These are phyloP conservation scores for Oryza glaberrima DNA, from an alignment of 176 grass and related monocot species.

Conservation along the genomic window DNA sequence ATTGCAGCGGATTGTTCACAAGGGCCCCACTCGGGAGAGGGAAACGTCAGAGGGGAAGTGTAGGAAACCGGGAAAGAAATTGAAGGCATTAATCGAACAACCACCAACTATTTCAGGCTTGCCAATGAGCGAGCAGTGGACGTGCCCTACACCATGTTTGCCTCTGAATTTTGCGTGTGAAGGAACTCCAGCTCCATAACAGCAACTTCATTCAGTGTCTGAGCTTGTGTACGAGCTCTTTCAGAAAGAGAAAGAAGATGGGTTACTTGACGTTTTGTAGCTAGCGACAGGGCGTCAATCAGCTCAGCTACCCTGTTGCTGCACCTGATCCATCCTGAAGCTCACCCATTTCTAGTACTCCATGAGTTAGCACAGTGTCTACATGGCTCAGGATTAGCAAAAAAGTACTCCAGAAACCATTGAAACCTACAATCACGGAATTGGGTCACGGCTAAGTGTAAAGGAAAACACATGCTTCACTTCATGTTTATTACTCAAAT, in stretches of 20 bases:
- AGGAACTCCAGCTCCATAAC: not conserved
- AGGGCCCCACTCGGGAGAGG: not conserved
- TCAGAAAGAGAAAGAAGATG: not conserved
- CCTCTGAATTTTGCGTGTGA: not conserved
- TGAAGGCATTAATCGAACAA: slow-evolving; percentile 33
- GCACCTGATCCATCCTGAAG: not conserved
- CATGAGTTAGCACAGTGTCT: not conserved
- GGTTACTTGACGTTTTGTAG: not conserved
- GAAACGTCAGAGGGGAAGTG: not conserved
- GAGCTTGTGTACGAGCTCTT: not conserved
- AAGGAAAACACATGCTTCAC: not conserved
- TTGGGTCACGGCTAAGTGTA: too few species aligned
- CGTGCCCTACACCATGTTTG: not conserved
- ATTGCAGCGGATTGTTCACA: not conserved
- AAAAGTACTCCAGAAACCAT: not conserved
- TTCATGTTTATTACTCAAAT: not conserved
- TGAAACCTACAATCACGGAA: not conserved
- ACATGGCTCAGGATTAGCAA: not conserved
- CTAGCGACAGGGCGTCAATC: not conserved
- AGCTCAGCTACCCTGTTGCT: not conserved
- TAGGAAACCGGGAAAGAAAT: not conserved
- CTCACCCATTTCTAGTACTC: not conserved
- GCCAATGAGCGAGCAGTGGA: not conserved
- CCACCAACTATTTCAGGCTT: slow-evolving; percentile 10
- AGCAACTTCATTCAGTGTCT: not conserved